Conservation (phyloP, 1,284 basidiomycete genomes). For the Leccinum pallidistipes region DNA sequence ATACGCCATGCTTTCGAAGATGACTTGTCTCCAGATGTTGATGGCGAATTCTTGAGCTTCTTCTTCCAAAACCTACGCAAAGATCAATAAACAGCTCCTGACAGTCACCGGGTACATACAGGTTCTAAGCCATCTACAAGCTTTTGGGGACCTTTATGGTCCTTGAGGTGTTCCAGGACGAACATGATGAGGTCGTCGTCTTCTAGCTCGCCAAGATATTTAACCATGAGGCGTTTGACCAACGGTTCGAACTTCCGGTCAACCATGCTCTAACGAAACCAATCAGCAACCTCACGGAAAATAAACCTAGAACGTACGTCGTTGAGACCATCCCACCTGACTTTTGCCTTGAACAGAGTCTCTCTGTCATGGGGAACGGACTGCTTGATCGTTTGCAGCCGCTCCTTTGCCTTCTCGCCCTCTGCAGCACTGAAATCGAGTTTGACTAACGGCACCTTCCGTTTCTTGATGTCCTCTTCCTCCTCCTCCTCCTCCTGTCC, state of each 20-base stretch:
- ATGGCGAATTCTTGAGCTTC: slow-evolving; percentile 78
- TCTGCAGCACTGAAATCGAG: slow-evolving; percentile 84
- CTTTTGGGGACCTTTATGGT: slow-evolving; percentile 78
- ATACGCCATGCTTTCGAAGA: slow-evolving; percentile 89
- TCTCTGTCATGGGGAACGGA: slow-evolving; percentile 74
- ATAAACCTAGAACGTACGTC: slow-evolving; percentile 61
- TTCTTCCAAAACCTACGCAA: slow-evolving; percentile 77
- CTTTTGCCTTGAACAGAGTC: slow-evolving; percentile 72
- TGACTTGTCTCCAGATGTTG: slow-evolving; percentile 83
- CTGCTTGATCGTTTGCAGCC: slow-evolving; percentile 70
- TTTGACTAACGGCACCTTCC: slow-evolving; percentile 80
- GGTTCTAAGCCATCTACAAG: slow-evolving; percentile 85
- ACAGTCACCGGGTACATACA: slow-evolving; percentile 50
- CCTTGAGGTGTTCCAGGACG: slow-evolving; percentile 84
- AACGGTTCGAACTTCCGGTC: slow-evolving; percentile 81
- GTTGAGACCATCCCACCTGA: slow-evolving; percentile 84
- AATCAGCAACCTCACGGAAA: slow-evolving; percentile 5
- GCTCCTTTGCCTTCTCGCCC: slow-evolving; percentile 74
- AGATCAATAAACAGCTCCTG: background rate
- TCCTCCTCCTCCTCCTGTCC: slow-evolving; percentile 81
- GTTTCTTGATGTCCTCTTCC: slow-evolving; percentile 75
- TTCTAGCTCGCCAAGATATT: slow-evolving; percentile 84
- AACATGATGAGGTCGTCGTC: slow-evolving; percentile 90
- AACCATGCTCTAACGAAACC: slow-evolving; percentile 56
- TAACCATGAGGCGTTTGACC: slow-evolving; percentile 75